These are phyloP conservation scores for Nicotiana noctiflora DNA, from an alignment of 257 asterid species.

Conservation along the genomic window DNA sequence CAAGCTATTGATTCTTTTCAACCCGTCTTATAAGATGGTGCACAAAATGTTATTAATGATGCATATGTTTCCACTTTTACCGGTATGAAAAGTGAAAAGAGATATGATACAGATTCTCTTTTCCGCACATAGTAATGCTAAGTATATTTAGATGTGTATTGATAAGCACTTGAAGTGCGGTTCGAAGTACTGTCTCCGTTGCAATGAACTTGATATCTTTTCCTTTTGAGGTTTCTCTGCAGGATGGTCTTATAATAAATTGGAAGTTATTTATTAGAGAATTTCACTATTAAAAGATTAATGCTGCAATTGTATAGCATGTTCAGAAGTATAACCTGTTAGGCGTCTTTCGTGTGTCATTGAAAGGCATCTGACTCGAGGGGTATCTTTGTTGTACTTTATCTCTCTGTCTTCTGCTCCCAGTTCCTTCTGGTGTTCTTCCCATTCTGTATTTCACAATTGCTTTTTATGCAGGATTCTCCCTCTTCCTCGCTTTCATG, in stretches of 20 bases:
- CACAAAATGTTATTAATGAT: neutral
- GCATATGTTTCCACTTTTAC: neutral
- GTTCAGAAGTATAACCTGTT: neutral
- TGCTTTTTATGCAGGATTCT: conserved; percentile 47
- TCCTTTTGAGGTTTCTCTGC: neutral
- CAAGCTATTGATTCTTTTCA: neutral
- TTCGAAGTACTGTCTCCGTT: neutral
- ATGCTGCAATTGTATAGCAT: neutral
- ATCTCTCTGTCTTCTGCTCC: neutral
- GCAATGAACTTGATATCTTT: neutral
- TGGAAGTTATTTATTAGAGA: neutral
- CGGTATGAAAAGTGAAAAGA: neutral
- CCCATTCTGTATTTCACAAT: neutral
- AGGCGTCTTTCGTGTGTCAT: neutral
- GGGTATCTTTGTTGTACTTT: neutral
- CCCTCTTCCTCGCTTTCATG: conserved; percentile 75
- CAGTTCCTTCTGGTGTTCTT: neutral
- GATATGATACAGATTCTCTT: neutral
- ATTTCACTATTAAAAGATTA: neutral
- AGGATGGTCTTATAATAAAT: neutral
- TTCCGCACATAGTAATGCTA: neutral
- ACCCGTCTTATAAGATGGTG: neutral
- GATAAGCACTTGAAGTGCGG: neutral
- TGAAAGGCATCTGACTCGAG: neutral
- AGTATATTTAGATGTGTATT: neutral